These are phyloP conservation scores for Chrysosporium keratinophilum DNA, from an alignment of 2,329 filamentous ascomycete genomes.

Conservation along the genomic window DNA sequence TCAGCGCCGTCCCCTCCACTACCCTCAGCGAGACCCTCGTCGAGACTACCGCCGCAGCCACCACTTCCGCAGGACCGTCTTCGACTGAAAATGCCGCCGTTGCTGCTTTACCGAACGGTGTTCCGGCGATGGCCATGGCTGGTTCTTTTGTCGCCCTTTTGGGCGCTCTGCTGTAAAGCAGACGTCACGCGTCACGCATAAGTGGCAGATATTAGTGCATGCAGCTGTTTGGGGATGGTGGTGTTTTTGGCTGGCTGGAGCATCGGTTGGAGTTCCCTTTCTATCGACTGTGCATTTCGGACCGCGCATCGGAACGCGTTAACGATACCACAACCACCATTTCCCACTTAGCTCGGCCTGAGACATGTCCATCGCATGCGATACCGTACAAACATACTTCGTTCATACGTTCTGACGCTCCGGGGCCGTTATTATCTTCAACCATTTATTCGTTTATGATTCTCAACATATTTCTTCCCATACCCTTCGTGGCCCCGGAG, in stretches of 20 bases:
- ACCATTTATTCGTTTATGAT: slow-evolving; percentile 9
- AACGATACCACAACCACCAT: background rate
- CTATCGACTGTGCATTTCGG: slow-evolving; percentile 4
- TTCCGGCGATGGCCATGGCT: slow-evolving; percentile 28
- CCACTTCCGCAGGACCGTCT: slow-evolving; percentile 4
- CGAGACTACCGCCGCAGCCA: background rate
- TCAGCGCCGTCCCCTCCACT: slow-evolving; percentile 5
- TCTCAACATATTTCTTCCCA: background rate
- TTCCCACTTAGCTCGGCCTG: slow-evolving; percentile 3
- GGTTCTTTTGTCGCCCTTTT: slow-evolving; percentile 32
- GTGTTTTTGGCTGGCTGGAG: background rate
- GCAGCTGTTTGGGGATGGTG: background rate
- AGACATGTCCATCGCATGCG: slow-evolving; percentile 8
- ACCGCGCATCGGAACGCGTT: background rate
- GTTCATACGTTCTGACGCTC: background rate
- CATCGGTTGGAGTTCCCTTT: background rate
- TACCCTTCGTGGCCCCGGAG: slow-evolving; percentile 1
- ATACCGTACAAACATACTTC: slow-evolving; percentile 7
- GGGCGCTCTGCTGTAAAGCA: slow-evolving; percentile 27
- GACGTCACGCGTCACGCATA: slow-evolving; percentile 1
- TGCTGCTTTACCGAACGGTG: slow-evolving; percentile 12
- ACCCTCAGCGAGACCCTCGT: background rate
- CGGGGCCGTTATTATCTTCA: slow-evolving; percentile 5
- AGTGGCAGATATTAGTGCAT: background rate
- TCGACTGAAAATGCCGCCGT: slow-evolving; percentile 16